Conservation (phyloP, 768 basidiomycete genomes). For the Tulasnella sp. region DNA sequence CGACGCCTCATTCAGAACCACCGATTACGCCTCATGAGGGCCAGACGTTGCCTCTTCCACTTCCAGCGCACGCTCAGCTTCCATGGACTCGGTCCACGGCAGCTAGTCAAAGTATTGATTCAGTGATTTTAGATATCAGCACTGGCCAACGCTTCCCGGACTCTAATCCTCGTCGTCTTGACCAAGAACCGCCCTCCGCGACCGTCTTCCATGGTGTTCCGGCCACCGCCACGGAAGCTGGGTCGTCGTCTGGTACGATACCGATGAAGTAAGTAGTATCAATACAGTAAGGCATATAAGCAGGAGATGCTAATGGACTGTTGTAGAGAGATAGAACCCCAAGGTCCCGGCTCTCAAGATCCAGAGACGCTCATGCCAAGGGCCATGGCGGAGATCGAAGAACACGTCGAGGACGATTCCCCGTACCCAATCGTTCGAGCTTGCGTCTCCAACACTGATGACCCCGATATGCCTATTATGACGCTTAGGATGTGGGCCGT, state of each 20-base stretch:
- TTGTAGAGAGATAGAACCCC: neutral
- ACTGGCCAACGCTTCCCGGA: neutral
- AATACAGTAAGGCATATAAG: too few relatives aligned
- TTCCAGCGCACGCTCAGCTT: neutral
- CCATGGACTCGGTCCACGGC: neutral
- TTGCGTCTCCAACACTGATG: conserved; percentile 96
- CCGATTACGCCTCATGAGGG: neutral
- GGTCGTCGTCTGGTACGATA: too few relatives aligned
- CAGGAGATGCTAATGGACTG: too few relatives aligned
- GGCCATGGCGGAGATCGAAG: conserved; percentile 7
- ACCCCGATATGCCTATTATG: conserved; percentile 94
- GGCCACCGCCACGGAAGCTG: too few relatives aligned
- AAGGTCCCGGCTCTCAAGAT: neutral
- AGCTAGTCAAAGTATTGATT: neutral
- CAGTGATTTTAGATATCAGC: neutral
- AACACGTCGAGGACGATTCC: conserved; percentile 66
- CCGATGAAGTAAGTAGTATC: too few relatives aligned
- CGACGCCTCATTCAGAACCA: neutral
- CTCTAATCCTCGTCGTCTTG: neutral
- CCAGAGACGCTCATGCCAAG: neutral
- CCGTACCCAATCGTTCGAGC: conserved; percentile 96
- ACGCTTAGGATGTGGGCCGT: conserved; percentile 95
- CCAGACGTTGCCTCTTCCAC: neutral
- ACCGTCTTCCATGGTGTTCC: too few relatives aligned
- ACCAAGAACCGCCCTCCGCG: neutral